Evolutionary conservation across 2,329 filamentous ascomycete species (phyloP), one percentile per base, ranked within the genome.

Genomic region (Cladosporium sp.): DNA sequence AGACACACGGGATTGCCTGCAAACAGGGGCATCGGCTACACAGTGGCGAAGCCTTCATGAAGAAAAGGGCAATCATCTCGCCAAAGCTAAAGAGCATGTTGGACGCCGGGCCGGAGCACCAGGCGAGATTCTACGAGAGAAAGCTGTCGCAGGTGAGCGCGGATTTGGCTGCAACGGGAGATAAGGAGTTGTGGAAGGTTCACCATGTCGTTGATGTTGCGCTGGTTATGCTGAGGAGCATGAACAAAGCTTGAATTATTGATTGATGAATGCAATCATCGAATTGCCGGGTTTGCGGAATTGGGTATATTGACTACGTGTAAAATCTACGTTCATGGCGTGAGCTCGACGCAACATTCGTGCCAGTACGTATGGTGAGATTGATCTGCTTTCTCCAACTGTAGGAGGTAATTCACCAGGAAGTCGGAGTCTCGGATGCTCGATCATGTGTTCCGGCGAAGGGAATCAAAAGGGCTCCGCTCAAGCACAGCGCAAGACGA

Each of bases 71-170:
- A 28, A 55, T 39, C 17, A 37, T 55, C 6, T 55, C 52, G 17
- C 52, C 52, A 5, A 14, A 25, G 19, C n/a, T 55, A 40, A 55
- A 34, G 14, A 28, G 22, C 3, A 8, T 55, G 39, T 15, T 55
- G 38, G 40, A 42, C 12, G 30, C 38, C 6, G 40, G 40, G 11
- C 25, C 36, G 15, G 39, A 11, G 7, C 52, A 55, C 12, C 52
- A 55, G 52, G 52, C 52, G 30, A 22, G 39, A 40, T 55, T 37
- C n/a, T 55, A 55, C 9, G 52, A 55, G 52, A 55, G 52, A 30
- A 55, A 47, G 17, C 19, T 55, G 30, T 28, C 52, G 52, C 52
- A 55, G 52, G 52, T 55, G 17, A 55, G 52, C 30, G 52, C 52
- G 19, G 52, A 55, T 47, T 19, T 55, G 17, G 52, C 52, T 19